Base-by-base conservation (phyloP, 805 yeast species). In the Saccharomycopsis fermentans region DNA sequence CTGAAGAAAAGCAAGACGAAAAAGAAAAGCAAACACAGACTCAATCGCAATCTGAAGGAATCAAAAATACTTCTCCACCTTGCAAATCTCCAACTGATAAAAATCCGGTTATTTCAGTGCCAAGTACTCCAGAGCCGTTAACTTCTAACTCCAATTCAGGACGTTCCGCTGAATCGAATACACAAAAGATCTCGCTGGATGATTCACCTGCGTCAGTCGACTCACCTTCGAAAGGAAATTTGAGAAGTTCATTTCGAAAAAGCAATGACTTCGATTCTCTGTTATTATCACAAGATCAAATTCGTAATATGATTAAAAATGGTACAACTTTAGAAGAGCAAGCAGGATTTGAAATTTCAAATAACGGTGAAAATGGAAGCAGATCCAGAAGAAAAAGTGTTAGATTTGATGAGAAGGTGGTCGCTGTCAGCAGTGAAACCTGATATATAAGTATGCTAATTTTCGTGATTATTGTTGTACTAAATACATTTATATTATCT, bases 371-470 rank as follows among this genome's bases (percentile, higher is more conserved):
- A 24, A 60, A 65, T 36, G 62, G 67, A 48, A 21, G 2, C 14
- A 43, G 29, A 21, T 8, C 50, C 12, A 75, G 88, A 70, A 73
- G 87, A 66, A 82, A 83, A 62, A 81, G 86, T 4, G 88, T 84
- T 2, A 73, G 88, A 63, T 84, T 84, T 64, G 84, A 82, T 63
- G 85, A 81, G 58, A 75, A 77, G 59, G 88, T 84, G 9, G 72
- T 77, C 36, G 77, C 81, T n/a, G 81, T 80, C 6, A 71, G 50
- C n/a, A 43, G 50, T 16, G 50, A 43, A 9, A 43, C 32, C 32
- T 27, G 32, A n/a, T n/a, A n/a, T n/a, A n/a, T n/a, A n/a, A n/a
- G n/a, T n/a, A n/a, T n/a, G n/a, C n/a, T n/a, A n/a, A n/a, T n/a
- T n/a, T n/a, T n/a, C n/a, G n/a, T n/a, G n/a, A n/a, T n/a, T n/a